These are phyloP conservation scores for Pholiota conissans DNA, from an alignment of 768 basidiomycete species.

Conservation along the genomic window DNA sequence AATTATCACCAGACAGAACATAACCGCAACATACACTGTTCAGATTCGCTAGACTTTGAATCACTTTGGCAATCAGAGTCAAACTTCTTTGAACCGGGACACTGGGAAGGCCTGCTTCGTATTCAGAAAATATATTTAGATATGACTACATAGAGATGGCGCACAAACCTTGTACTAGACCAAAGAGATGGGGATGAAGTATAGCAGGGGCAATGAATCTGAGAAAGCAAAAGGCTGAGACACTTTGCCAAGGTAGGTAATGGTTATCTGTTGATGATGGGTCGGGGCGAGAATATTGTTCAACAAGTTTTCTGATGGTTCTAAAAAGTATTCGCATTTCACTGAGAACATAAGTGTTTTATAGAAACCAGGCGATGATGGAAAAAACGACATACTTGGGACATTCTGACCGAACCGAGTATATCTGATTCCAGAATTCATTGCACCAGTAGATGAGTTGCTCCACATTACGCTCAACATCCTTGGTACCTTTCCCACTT, in stretches of 20 bases:
- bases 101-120: slow-evolving; percentile 59
- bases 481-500: slow-evolving; percentile 58
- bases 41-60: slow-evolving; percentile 87
- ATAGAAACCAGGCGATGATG: slow-evolving; percentile 1
- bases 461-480: slow-evolving; percentile 67
- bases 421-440: slow-evolving; percentile 82
- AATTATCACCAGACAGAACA: not conserved
- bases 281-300: slow-evolving; percentile 55
- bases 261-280: slow-evolving; percentile 41
- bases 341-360: slow-evolving; percentile 35
- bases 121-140: slow-evolving; percentile 5
- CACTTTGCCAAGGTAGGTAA: slow-evolving; percentile 75
- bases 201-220: slow-evolving; percentile 90
- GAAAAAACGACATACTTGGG: slow-evolving; percentile 56
- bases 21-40: slow-evolving; percentile 60
- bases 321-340: slow-evolving; percentile 73
- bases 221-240: slow-evolving; percentile 88
- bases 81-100: slow-evolving; percentile 73
- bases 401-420: slow-evolving; percentile 69
- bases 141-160: not conserved
- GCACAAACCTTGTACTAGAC: slow-evolving; percentile 66
- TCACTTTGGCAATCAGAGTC: slow-evolving; percentile 84
- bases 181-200: slow-evolving; percentile 84
- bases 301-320: slow-evolving; percentile 71
- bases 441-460: slow-evolving; percentile 76